phyloP scores from a whole-genome alignment of 331 rosid species.

The Malus hybrid region DNA sequence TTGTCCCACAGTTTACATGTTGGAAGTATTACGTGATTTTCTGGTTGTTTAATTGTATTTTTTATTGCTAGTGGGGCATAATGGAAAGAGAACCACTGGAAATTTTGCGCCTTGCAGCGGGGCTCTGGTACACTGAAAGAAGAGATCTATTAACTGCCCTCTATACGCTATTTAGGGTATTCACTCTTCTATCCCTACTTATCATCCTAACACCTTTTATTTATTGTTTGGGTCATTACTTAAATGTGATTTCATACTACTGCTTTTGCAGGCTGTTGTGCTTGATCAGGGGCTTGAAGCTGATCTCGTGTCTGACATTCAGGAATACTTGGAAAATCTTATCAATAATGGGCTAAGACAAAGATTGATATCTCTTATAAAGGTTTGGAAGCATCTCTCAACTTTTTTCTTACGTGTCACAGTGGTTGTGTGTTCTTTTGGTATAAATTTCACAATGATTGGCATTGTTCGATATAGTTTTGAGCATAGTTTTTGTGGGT shows the following conservation, averaged over 20 bases:
- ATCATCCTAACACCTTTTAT: constrained; percentile 7
- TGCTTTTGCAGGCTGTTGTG: constrained; percentile 75
- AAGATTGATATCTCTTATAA: constrained; percentile 71
- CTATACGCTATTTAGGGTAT: constrained; percentile 82
- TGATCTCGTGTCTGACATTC: constrained; percentile 68
- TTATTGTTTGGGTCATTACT: constrained; percentile 1
- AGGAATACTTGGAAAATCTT: constrained; percentile 78
- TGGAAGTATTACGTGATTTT: neutral
- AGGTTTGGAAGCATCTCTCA: constrained; percentile 38
- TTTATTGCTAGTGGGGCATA: constrained; percentile 66
- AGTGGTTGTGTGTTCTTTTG: neutral
- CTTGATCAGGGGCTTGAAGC: constrained; percentile 89
- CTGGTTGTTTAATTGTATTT: neutral
- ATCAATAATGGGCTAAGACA: constrained; percentile 74
- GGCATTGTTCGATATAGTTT: neutral
- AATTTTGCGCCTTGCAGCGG: constrained; percentile 74
- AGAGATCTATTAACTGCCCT: constrained; percentile 81
- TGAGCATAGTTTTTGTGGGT: constrained; percentile 2
- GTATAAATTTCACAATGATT: neutral
- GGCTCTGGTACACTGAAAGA: constrained; percentile 96
- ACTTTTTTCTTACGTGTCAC: neutral
- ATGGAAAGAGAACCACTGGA: constrained; percentile 87
- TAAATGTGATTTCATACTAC: constrained; percentile 7
- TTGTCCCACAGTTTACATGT: neutral
- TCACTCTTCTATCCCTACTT: constrained; percentile 5